These are phyloP conservation scores for Sphagnum tenellum DNA, from an alignment of 225 moss, liverwort and hornwort species.

Conservation along the genomic window DNA sequence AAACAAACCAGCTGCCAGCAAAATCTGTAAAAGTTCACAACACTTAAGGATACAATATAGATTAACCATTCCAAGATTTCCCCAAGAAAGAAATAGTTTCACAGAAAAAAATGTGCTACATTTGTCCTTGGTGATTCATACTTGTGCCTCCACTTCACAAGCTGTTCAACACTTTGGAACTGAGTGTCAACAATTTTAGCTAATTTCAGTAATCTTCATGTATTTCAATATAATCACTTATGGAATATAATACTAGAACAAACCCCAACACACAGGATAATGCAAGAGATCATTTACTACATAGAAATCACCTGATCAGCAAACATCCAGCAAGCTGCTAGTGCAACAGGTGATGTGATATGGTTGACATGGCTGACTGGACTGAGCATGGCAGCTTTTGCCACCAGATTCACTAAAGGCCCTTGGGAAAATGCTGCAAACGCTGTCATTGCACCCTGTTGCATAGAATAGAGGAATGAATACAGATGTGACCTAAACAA, in stretches of 20 bases:
- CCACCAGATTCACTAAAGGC: conserved; percentile 20
- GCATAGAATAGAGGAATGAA: not conserved
- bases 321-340: conserved; percentile 28
- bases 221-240: no score
- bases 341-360: conserved; percentile 32
- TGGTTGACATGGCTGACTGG: conserved; percentile 36
- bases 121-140: no score
- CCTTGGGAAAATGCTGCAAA: conserved; percentile 42
- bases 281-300: not conserved
- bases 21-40: conserved; percentile 22
- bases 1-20: conserved; percentile 32
- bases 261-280: no score
- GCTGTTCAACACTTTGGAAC: not conserved
- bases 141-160: not conserved
- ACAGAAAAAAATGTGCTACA: no score
- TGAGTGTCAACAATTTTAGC: no score
- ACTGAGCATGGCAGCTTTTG: conserved; percentile 36
- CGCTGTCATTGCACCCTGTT: conserved; percentile 51
- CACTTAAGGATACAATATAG: no score
- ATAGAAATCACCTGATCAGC: conserved; percentile 32
- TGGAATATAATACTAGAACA: no score
- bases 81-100: no score
- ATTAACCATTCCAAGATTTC: no score
- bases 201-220: no score
- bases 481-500: no score